Conservation (phyloP, 2,329 filamentous ascomycete genomes). For the Epichloe glyceriae region DNA sequence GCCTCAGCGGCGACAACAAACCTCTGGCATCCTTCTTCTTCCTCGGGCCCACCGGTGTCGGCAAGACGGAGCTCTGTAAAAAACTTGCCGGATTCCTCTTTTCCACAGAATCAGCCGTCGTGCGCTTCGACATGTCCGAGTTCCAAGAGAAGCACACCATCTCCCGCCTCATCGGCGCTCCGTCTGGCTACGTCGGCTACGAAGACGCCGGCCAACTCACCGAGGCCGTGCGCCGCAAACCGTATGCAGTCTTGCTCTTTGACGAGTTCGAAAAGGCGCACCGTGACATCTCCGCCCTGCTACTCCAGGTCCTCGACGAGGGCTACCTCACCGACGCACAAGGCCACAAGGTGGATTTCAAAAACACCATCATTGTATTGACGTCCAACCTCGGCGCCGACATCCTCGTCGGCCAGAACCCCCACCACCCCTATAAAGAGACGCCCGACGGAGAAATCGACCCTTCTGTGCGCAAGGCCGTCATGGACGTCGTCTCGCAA, state of each 20-base stretch:
- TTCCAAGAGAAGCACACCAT: slow-evolving; percentile 97
- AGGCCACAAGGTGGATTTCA: slow-evolving; percentile 92
- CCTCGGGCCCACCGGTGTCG: slow-evolving; percentile 88
- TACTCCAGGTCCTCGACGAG: slow-evolving; percentile 91
- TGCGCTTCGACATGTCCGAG: slow-evolving; percentile 95
- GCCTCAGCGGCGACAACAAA: slow-evolving; percentile 79
- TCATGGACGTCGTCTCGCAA: slow-evolving; percentile 74
- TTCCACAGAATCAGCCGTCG: slow-evolving; percentile 78
- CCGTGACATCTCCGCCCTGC: slow-evolving; percentile 79
- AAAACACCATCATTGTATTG: slow-evolving; percentile 90
- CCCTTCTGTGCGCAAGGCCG: slow-evolving; percentile 58
- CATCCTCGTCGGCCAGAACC: slow-evolving; percentile 68
- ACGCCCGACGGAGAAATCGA: slow-evolving; percentile 56
- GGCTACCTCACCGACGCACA: slow-evolving; percentile 92
- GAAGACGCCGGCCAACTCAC: slow-evolving; percentile 94
- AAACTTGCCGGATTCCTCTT: slow-evolving; percentile 89
- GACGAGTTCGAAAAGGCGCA: slow-evolving; percentile 98
- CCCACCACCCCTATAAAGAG: slow-evolving; percentile 49
- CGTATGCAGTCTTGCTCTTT: slow-evolving; percentile 87
- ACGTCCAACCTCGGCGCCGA: slow-evolving; percentile 92
- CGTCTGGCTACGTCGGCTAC: slow-evolving; percentile 91
- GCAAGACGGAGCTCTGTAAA: slow-evolving; percentile 96
- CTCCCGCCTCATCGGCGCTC: slow-evolving; percentile 80
- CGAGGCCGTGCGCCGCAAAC: slow-evolving; percentile 86
- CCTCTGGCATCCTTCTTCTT: slow-evolving; percentile 96